phyloP scores from a whole-genome alignment of 768 basidiomycete genomes.

The Termitomyces sp. region DNA sequence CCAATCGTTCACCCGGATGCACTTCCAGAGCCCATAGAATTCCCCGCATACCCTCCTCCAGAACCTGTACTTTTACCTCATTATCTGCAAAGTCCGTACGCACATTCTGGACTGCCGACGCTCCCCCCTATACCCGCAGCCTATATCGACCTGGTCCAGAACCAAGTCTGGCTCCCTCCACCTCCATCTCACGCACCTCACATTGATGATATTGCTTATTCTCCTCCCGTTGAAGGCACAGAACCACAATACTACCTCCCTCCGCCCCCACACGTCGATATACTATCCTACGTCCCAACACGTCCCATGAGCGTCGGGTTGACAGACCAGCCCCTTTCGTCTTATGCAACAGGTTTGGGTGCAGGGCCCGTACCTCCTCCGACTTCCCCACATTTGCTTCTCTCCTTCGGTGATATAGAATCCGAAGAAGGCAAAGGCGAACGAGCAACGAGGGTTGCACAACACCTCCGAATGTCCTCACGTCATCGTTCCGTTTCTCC shows the following conservation, averaged over 20 bases:
- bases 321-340: conserved; percentile 2
- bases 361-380: conserved; percentile 13
- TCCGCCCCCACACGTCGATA: conserved; percentile 18
- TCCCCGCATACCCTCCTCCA: conserved; percentile 17
- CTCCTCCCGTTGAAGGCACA: conserved; percentile 18
- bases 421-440: conserved; percentile 60
- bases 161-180: conserved; percentile 50
- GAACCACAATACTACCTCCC: conserved; percentile 32
- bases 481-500: conserved; percentile 63
- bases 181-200: conserved; percentile 26
- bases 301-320: conserved; percentile 14
- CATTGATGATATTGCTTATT: conserved; percentile 23
- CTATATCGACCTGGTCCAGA: conserved; percentile 36
- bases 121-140: conserved; percentile 34
- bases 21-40: conserved; percentile 25
- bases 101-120: conserved; percentile 32
- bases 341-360: conserved; percentile 14
- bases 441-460: conserved; percentile 53
- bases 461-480: conserved; percentile 54
- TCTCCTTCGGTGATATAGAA: conserved; percentile 18
- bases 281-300: conserved; percentile 9
- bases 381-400: conserved; percentile 11
- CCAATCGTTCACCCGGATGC: conserved; percentile 63
- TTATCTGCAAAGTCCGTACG: conserved; percentile 25
- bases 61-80: conserved; percentile 20